These are phyloP conservation scores for Hymenoscyphus repandus DNA, from an alignment of 2,329 filamentous ascomycete genomes.

Conservation along the genomic window DNA sequence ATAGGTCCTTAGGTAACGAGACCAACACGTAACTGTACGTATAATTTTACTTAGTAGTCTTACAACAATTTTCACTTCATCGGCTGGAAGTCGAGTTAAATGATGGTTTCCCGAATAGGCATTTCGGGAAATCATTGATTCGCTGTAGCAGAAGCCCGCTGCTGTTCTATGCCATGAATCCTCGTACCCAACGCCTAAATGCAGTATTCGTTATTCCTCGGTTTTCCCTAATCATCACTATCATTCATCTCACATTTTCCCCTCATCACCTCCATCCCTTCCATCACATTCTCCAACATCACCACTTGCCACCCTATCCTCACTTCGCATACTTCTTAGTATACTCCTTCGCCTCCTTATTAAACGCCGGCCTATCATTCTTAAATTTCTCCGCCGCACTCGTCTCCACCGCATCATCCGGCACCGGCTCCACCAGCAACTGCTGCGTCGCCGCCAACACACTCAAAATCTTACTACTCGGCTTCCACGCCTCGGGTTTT, in stretches of 20 bases:
- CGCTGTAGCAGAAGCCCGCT: no score
- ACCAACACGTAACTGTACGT: no score
- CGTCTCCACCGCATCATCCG: conserved; percentile 66
- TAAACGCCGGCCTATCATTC: conserved; percentile 55
- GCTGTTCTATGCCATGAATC: no score
- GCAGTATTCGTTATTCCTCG: no score
- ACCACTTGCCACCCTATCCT: not conserved
- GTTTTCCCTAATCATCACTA: no score
- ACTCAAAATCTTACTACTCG: conserved; percentile 59
- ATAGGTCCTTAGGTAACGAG: no score
- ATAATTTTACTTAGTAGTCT: no score
- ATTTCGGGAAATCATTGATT: no score
- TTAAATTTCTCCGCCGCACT: conserved; percentile 65
- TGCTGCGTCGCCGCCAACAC: conserved; percentile 62
- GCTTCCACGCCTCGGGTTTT: conserved; percentile 68
- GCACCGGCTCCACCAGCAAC: conserved; percentile 61
- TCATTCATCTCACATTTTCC: not conserved
- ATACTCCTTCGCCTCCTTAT: conserved; percentile 63
- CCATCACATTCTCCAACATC: not conserved
- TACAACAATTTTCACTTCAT: no score
- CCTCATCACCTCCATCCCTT: not conserved
- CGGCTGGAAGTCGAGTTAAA: no score
- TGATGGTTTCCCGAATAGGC: no score
- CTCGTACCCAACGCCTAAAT: no score
- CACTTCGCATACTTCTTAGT: conserved; percentile 57